Evolutionary conservation across 208 protist genomes (phyloP), one percentile per base, ranked within the genome.

Genomic region (Endotrypanum monterogeii): DNA sequence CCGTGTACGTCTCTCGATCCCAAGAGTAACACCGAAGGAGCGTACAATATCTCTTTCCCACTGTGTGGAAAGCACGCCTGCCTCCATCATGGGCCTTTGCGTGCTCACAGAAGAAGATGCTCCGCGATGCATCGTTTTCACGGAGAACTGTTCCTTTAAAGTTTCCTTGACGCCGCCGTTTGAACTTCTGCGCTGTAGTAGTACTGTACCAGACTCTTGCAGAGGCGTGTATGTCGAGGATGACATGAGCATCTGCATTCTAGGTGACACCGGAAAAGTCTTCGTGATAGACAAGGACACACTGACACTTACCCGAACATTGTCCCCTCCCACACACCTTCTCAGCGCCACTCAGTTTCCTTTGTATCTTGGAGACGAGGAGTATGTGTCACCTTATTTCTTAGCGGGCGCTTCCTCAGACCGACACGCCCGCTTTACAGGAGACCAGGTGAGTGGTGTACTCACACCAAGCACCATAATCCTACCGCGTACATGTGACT

Each of bases 401-500:
- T 82, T 86, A 62, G 63, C 73, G 1, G 83, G 83, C 32, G 65
- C 61, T 4, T 74, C 67, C 1, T 46, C 60, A 0, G 67, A 81
- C 4, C 57, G 66, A 12, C 71, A 78, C 25, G 66, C 62, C 20
- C 73, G 65, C 54, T 84, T 88, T 65, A 84, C 57, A 0, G 83
- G 77, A 7, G 58, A 79, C 37, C 44, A 74, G 28, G 79, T 91
- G 51, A 82, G 78, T 25, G 89, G 92, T 5, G 67, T 11, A 9
- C 35, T 93, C 23, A 71, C 85, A 30, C 85, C 87, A 39, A 67
- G 54, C 65, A 71, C 69, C 0, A 58, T 94, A 11, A 25, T 71
- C 11, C 78, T 96, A 52, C 88, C 89, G 30, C 80, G 85, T 2
- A 80, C 60, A n/a, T 87, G 83, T 23, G 81, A 92, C 35, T 91